Evolutionary conservation across 306 rosid species (phyloP).

Genomic region (Cercis canadensis): DNA sequence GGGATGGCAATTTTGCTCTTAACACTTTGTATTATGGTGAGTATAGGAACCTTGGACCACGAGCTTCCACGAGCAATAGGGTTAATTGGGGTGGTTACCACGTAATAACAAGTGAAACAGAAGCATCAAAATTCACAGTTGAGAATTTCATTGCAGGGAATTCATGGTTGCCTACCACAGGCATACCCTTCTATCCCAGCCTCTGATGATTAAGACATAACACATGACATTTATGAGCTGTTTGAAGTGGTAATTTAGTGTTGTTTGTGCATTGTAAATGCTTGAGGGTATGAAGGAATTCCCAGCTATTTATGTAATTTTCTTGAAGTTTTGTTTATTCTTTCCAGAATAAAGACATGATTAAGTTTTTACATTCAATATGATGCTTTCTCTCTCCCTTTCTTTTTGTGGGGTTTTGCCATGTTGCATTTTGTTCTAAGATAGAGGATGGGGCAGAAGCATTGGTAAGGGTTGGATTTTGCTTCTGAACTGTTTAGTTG

Average conservation of each 20-base stretch:
- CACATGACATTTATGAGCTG: neutral
- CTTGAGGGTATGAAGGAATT: neutral
- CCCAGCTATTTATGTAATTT: neutral
- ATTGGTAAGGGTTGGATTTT: too few species aligned
- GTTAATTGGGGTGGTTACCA: conserved; percentile 64
- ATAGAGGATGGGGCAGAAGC: too few species aligned
- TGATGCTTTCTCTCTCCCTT: too few species aligned
- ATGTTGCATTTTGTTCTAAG: too few species aligned
- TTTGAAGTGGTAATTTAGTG: neutral
- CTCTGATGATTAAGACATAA: conserved; percentile 14
- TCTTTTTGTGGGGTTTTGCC: too few species aligned
- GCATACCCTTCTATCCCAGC: conserved; percentile 49
- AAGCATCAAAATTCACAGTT: conserved; percentile 48
- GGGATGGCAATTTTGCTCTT: conserved; percentile 60
- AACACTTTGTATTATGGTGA: conserved; percentile 63
- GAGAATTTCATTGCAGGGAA: conserved; percentile 52
- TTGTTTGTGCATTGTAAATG: neutral
- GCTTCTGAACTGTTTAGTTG: too few species aligned
- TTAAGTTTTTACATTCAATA: neutral
- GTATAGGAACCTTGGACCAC: conserved; percentile 55
- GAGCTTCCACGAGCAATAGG: conserved; percentile 46
- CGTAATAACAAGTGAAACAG: conserved; percentile 39
- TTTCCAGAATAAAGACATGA: neutral
- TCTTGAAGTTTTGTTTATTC: neutral
- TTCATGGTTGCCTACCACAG: conserved; percentile 57